Conservation (phyloP, 371 early-diverging fungal genomes). For the Rhizomucor miehei region DNA sequence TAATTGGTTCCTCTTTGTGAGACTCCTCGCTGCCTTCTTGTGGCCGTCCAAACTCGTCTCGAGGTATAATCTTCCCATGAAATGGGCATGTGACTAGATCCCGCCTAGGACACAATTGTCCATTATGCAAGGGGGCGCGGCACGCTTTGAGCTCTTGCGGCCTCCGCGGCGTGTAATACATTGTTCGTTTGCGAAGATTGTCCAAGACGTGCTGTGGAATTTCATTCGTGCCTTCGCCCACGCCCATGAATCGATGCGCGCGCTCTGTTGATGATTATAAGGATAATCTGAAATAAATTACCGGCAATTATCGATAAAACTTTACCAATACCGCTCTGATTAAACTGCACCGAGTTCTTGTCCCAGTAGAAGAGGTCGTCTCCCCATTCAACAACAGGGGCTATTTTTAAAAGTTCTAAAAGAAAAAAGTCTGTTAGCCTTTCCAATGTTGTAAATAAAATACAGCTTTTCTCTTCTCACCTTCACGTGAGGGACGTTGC, state of each 20-base stretch:
- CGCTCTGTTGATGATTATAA: conserved; percentile 32
- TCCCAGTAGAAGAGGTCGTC: conserved; percentile 74
- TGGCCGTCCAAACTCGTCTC: conserved; percentile 53
- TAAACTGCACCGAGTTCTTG: conserved; percentile 55
- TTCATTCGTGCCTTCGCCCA: conserved; percentile 59
- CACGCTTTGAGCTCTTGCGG: conserved; percentile 57
- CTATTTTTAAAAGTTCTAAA: conserved; percentile 44
- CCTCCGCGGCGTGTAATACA: conserved; percentile 40
- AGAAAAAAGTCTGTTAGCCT: neutral
- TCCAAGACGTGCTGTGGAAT: conserved; percentile 53
- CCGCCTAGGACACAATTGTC: conserved; percentile 65
- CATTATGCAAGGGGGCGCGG: conserved; percentile 63
- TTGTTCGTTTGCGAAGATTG: conserved; percentile 48
- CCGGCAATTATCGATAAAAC: neutral
- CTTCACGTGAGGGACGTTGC: conserved; percentile 23
- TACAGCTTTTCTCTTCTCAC: conserved; percentile 8
- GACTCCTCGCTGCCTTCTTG: neutral
- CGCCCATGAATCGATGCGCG: conserved; percentile 65
- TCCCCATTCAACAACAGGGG: conserved; percentile 70
- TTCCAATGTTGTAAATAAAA: neutral
- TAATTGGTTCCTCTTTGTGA: conserved; percentile 1
- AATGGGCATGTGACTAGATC: conserved; percentile 72
- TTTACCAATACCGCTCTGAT: conserved; percentile 58
- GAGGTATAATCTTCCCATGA: conserved; percentile 66
- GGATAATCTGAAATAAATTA: too few species aligned